Base-by-base conservation (phyloP, 1,284 basidiomycete species). In the Butyriboletus appendiculatus region DNA sequence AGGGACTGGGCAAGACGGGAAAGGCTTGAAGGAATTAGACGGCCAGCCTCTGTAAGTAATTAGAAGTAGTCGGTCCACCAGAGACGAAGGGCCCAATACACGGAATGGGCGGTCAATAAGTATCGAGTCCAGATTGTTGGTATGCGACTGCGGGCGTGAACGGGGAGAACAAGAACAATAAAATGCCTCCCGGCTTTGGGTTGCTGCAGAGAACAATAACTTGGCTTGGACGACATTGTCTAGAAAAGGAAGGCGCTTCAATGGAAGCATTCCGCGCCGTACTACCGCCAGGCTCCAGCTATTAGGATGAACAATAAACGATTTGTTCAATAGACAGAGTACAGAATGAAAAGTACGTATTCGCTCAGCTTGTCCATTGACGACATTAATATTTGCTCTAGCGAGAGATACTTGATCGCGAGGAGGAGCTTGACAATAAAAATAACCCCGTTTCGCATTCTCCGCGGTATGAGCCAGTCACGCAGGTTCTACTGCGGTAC, bases 91-190 rank as follows among this genome's bases (percentile, higher is more conserved):
- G 20, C 12, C 24, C 15, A 12, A 39, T 33, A 35, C 26, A 49
- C 34, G 44, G 37, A 37, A 18, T 16, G 38, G 10, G 11, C n/a
- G 8, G 20, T 34, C 26, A 55, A 63, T 66, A 62, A 59, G 58
- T 64, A 59, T 46, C 33, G 43, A 34, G 14, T 43, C 45, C 24
- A 32, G 33, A 55, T 56, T 53, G 53, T 62, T 42, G 38, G 24
- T 42, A 24, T 39, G 44, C 40, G 33, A 43, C 9, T 30, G 24
- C 28, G 35, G 16, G 38, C 50, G 30, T 22, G 45, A 43, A 30
- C 5, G 24, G 38, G 18, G 32, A 38, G 33, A 57, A 62, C 51
- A 51, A 61, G 55, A 64, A 68, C 55, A 66, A 62, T 56, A 64
- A 28, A 30, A 45, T 11, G 9, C 44, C 18, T 24, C 18, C 30